phyloP scores from a whole-genome alignment of 106 monocot genomes.

The Iris macrosiphon region DNA sequence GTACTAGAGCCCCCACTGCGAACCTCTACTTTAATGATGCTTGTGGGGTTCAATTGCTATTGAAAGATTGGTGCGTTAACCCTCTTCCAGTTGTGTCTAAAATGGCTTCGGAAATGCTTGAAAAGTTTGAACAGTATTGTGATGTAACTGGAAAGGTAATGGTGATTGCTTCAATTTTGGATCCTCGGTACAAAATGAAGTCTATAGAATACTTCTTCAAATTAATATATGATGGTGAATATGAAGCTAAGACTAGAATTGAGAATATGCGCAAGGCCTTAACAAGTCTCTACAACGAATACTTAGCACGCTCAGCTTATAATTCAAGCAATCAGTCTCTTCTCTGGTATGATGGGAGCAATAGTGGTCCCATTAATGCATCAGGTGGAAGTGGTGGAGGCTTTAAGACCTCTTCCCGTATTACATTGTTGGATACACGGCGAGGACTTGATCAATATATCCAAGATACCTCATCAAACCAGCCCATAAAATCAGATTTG shows the following conservation, averaged over 20 bases:
- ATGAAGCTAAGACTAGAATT: conserved; percentile 42
- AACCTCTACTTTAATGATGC: conserved; percentile 79
- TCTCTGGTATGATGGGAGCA: conserved; percentile 34
- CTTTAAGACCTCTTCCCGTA: conserved; percentile 38
- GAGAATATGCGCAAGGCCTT: conserved; percentile 46
- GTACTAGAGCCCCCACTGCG: conserved; percentile 42
- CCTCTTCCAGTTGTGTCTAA: conserved; percentile 29
- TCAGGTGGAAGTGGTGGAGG: conserved; percentile 16
- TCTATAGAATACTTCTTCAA: conserved; percentile 71
- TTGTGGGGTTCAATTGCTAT: conserved; percentile 54
- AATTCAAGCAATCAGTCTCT: conserved; percentile 27
- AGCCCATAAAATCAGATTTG: conserved; percentile 60
- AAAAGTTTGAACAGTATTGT: conserved; percentile 73
- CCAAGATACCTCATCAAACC: conserved; percentile 48
- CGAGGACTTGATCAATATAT: conserved; percentile 75
- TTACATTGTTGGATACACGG: conserved; percentile 55
- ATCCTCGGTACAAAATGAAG: conserved; percentile 93
- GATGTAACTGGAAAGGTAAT: conserved; percentile 42
- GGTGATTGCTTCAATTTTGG: conserved; percentile 73
- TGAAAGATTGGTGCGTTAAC: conserved; percentile 48
- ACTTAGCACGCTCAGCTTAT: conserved; percentile 35
- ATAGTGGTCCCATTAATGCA: conserved; percentile 16
- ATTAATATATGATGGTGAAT: conserved; percentile 42
- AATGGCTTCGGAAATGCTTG: conserved; percentile 61
- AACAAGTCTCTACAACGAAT: conserved; percentile 59